phyloP scores from a whole-genome alignment of 257 asterid genomes.

The Solanum lignicaule region DNA sequence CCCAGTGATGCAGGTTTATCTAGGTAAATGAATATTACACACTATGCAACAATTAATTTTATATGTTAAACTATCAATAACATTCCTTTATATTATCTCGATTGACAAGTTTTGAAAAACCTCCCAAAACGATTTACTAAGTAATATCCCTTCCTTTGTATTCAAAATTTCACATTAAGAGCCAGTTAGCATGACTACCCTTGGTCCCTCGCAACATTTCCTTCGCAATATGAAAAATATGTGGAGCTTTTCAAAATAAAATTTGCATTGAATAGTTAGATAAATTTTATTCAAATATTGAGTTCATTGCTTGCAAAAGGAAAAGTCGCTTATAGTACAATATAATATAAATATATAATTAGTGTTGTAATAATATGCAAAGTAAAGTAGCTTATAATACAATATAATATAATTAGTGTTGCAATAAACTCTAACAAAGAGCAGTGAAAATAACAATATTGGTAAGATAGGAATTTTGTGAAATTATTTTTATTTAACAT shows the following conservation, averaged over 20 bases:
- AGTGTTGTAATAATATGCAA: no score
- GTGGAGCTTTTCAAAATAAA: background rate
- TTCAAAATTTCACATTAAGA: no score
- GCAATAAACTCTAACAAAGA: no score
- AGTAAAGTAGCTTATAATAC: no score
- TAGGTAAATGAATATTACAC: background rate
- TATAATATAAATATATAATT: no score
- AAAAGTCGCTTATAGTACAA: background rate
- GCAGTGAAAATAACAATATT: no score
- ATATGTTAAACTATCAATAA: background rate
- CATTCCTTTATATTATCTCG: background rate
- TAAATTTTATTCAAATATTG: background rate
- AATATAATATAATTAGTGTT: no score
- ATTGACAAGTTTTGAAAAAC: background rate
- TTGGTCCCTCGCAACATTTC: background rate
- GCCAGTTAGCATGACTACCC: background rate
- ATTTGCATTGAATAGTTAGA: background rate
- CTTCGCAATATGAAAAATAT: background rate
- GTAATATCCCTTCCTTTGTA: no score
- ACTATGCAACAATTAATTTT: background rate
- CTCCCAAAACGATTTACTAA: no score
- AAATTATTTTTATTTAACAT: no score
- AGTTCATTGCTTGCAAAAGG: background rate
- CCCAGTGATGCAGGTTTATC: background rate
- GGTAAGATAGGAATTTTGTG: no score